These are phyloP conservation scores for Rutstroemia sp. DNA, from an alignment of 2,329 filamentous ascomycete genomes.

Conservation along the genomic window DNA sequence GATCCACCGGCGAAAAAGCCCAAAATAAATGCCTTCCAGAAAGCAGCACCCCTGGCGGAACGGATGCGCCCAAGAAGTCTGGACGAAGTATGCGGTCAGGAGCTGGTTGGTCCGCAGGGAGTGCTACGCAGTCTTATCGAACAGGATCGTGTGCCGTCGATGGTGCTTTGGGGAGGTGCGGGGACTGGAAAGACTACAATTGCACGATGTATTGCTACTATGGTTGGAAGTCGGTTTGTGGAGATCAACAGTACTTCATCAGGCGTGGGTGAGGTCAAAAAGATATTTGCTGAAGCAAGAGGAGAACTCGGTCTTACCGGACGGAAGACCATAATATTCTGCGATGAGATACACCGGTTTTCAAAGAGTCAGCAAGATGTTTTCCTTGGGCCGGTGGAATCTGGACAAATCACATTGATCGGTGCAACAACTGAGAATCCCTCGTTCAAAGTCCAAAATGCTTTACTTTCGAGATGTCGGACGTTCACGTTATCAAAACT, in stretches of 20 bases:
- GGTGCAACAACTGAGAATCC: slow-evolving; percentile 97
- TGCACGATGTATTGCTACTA: slow-evolving; percentile 78
- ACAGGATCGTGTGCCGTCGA: slow-evolving; percentile 77
- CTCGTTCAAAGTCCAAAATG: slow-evolving; percentile 84
- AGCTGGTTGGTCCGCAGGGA: slow-evolving; percentile 79
- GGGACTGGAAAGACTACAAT: slow-evolving; percentile 89
- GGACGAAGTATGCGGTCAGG: slow-evolving; percentile 85
- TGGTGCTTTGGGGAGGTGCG: slow-evolving; percentile 86
- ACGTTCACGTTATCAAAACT: slow-evolving; percentile 83
- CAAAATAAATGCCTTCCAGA: slow-evolving; percentile 56
- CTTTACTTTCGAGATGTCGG: slow-evolving; percentile 79
- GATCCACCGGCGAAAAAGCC: slow-evolving; percentile 49
- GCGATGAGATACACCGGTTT: slow-evolving; percentile 64
- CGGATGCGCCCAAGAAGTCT: slow-evolving; percentile 82
- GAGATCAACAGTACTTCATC: slow-evolving; percentile 92
- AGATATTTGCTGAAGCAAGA: slow-evolving; percentile 77
- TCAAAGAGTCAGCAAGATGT: slow-evolving; percentile 86
- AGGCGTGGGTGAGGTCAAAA: slow-evolving; percentile 86
- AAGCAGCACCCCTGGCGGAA: slow-evolving; percentile 80
- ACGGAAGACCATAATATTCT: slow-evolving; percentile 91
- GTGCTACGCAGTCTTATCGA: slow-evolving; percentile 83
- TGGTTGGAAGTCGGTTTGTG: slow-evolving; percentile 78
- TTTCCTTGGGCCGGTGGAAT: slow-evolving; percentile 86
- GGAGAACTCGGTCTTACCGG: slow-evolving; percentile 76
- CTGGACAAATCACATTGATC: slow-evolving; percentile 82